phyloP scores from a whole-genome alignment of 495 filamentous ascomycete genomes.

The Penicillium ucsense region DNA sequence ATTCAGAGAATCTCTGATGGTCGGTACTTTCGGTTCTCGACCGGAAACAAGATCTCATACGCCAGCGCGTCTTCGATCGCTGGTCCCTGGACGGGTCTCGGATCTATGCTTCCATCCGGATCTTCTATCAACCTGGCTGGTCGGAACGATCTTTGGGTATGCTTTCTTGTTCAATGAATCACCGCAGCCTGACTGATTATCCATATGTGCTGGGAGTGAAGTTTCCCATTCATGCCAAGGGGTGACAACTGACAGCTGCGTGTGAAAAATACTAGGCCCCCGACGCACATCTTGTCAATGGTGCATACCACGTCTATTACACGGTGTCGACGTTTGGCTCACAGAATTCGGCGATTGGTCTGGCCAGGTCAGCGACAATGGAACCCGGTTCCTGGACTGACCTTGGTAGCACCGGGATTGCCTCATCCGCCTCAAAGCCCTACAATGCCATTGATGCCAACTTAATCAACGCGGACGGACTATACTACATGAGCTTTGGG shows the following conservation, averaged over 20 bases:
- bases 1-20: constrained; percentile 53
- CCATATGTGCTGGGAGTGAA: background rate
- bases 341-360: constrained; percentile 56
- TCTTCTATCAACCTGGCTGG: constrained; percentile 52
- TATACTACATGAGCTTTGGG: constrained; percentile 55
- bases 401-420: constrained; percentile 43
- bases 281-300: constrained; percentile 46
- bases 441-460: constrained; percentile 73
- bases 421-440: constrained; percentile 29
- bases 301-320: constrained; percentile 63
- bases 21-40: constrained; percentile 66
- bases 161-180: background rate
- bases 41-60: constrained; percentile 54
- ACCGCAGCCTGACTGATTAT: too few species aligned
- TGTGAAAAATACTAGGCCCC: constrained; percentile 43
- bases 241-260: too few species aligned
- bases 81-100: constrained; percentile 58
- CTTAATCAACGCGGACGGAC: constrained; percentile 39
- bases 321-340: constrained; percentile 57
- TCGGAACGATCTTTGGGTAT: constrained; percentile 55
- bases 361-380: constrained; percentile 55
- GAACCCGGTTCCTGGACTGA: constrained; percentile 51
- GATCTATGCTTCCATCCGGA: constrained; percentile 47
- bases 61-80: constrained; percentile 47
- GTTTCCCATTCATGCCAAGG: too few species aligned